A percentile compares a stretch with the other conserved stretches of the same genome.
Conservation (phyloP, 345 rosid species). For the Populus euphratica region DNA sequence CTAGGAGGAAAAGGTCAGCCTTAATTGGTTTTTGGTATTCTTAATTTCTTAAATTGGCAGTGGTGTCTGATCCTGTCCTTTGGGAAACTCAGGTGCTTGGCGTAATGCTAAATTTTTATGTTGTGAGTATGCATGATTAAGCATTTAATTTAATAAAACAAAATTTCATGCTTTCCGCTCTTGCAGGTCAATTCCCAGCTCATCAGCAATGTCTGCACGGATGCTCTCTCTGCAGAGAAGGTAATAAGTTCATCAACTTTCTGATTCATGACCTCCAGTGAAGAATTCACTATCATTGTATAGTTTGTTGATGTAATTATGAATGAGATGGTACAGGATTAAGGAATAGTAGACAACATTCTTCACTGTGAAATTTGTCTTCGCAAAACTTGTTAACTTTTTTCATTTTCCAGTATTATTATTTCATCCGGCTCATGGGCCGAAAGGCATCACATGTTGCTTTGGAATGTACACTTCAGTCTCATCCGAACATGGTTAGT, state of each 20-base stretch:
- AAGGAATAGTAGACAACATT: background rate
- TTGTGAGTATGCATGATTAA: background rate
- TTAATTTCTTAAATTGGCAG: background rate
- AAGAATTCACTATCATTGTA: background rate
- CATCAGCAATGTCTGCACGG: constrained; percentile 94
- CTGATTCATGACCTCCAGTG: background rate
- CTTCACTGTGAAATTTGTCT: background rate
- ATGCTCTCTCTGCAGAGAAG: constrained; percentile 99
- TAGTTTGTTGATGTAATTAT: background rate
- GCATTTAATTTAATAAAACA: background rate
- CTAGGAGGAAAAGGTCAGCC: background rate
- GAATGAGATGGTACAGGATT: background rate
- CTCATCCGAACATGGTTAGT: constrained; percentile 96
- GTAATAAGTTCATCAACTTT: constrained; percentile 24
- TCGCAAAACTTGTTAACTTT: background rate
- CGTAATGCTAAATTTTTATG: background rate
- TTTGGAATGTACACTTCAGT: constrained; percentile 93
- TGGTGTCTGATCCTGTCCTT: background rate
- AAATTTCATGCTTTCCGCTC: constrained; percentile 4
- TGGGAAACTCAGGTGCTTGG: background rate
- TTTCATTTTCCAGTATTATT: constrained; percentile 68
- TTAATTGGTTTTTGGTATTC: background rate
- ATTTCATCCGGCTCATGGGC: constrained; percentile 97
- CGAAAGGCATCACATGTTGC: constrained; percentile 96
- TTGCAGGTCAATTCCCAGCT: constrained; percentile 93